phyloP scores from a whole-genome alignment of 805 yeast species.

The Candida berthetii region DNA sequence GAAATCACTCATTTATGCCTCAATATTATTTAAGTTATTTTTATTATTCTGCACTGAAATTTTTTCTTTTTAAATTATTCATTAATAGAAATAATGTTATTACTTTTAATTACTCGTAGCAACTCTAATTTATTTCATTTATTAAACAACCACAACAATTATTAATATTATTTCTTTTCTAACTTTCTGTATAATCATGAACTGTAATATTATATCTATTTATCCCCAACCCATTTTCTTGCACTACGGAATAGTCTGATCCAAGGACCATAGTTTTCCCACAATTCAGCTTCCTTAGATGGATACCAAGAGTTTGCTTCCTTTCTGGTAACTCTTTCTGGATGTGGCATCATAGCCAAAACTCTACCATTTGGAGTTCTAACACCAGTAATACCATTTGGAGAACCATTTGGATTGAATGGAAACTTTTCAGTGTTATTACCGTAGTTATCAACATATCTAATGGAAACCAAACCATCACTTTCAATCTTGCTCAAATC shows the following conservation, averaged over 20 bases:
- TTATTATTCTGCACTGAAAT: too few relatives aligned
- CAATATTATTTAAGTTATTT: too few relatives aligned
- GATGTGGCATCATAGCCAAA: conserved; percentile 98
- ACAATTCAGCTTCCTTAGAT: conserved; percentile 43
- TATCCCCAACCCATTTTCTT: conserved; percentile 77
- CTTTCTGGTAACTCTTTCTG: conserved; percentile 86
- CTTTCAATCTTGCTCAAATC: conserved; percentile 42
- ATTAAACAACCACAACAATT: too few relatives aligned
- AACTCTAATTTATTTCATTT: too few relatives aligned
- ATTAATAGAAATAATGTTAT: too few relatives aligned
- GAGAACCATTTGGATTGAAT: conserved; percentile 94
- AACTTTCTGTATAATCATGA: too few relatives aligned
- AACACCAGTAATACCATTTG: conserved; percentile 89
- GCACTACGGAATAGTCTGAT: conserved; percentile 87
- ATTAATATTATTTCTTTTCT: too few relatives aligned
- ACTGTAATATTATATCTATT: too few relatives aligned
- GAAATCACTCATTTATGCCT: too few relatives aligned
- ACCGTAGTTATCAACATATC: conserved; percentile 91
- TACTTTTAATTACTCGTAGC: too few relatives aligned
- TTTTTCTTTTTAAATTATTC: too few relatives aligned
- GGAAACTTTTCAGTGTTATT: conserved; percentile 79
- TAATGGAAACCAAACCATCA: conserved; percentile 55
- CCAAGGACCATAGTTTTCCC: conserved; percentile 95
- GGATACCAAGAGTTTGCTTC: conserved; percentile 94
- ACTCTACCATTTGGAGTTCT: conserved; percentile 90